phyloP scores from a whole-genome alignment of 495 filamentous ascomycete genomes.

The Penicillium alfredii region DNA sequence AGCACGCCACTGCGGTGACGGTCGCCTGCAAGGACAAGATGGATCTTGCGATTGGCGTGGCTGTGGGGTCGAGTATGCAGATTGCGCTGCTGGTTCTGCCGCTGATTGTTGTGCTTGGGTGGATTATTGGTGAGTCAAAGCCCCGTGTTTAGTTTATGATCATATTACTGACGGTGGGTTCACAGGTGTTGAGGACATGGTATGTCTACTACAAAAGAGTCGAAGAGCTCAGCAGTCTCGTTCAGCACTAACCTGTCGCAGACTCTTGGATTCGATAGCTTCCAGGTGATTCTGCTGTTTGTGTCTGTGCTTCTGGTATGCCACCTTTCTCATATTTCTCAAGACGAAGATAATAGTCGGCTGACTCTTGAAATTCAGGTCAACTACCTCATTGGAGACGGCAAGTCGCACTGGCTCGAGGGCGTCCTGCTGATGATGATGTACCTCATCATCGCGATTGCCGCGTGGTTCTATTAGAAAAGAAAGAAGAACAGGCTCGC shows the following conservation, averaged over 20 bases:
- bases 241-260: constrained; percentile 32
- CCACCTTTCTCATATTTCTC: too few species aligned
- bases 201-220: too few species aligned
- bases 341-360: neutral
- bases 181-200: constrained; percentile 34
- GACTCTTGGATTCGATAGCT: constrained; percentile 75
- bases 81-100: constrained; percentile 77
- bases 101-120: constrained; percentile 71
- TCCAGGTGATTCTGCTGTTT: constrained; percentile 76
- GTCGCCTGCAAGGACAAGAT: constrained; percentile 88
- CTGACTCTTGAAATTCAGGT: constrained; percentile 35
- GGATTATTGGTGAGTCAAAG: constrained; percentile 65
- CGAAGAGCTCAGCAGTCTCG: too few species aligned
- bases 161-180: too few species aligned
- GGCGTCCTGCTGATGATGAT: constrained; percentile 67
- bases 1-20: constrained; percentile 82
- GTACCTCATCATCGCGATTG: constrained; percentile 66
- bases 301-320: constrained; percentile 61
- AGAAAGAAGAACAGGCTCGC: too few species aligned
- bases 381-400: constrained; percentile 71
- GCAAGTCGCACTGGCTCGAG: constrained; percentile 62
- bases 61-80: constrained; percentile 82
- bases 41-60: constrained; percentile 81
- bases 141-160: too few species aligned
- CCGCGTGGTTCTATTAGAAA: constrained; percentile 53